Evolutionary conservation across 768 basidiomycete species (phyloP).

Genomic region (Pisolithus orientalis): DNA sequence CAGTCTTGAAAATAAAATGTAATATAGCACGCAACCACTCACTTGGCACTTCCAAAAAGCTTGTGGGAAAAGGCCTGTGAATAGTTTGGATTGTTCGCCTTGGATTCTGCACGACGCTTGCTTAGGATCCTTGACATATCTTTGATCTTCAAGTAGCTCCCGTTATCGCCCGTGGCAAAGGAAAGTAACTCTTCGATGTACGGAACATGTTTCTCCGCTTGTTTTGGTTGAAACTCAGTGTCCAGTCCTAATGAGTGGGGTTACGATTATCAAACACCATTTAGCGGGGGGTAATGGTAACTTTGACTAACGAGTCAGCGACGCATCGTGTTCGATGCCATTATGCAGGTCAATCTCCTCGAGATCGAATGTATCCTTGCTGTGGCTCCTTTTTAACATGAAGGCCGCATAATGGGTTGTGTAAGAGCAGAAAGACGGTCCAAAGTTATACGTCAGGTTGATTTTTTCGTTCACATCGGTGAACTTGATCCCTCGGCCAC

Average conservation of each 20-base stretch:
- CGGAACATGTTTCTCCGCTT: conserved; percentile 42
- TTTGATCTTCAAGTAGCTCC: conserved; percentile 41
- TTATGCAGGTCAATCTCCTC: conserved; percentile 68
- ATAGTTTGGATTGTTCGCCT: conserved; percentile 51
- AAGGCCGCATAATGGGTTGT: conserved; percentile 56
- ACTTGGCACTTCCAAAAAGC: conserved; percentile 69
- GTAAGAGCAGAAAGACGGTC: conserved; percentile 59
- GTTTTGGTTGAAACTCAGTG: conserved; percentile 38
- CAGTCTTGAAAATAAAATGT: neutral
- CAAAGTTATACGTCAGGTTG: conserved; percentile 61
- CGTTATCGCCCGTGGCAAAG: conserved; percentile 53
- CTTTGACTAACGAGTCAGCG: conserved; percentile 26
- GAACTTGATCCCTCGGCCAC: conserved; percentile 70
- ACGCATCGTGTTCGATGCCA: conserved; percentile 37
- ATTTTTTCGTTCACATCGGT: conserved; percentile 34
- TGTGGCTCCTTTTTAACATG: conserved; percentile 51
- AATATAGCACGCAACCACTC: conserved; percentile 14
- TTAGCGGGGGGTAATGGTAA: too few species aligned
- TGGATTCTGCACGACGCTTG: conserved; percentile 58
- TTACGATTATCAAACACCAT: neutral
- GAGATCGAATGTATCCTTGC: conserved; percentile 54
- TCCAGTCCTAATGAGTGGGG: conserved; percentile 45
- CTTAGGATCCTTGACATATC: conserved; percentile 56
- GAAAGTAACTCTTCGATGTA: conserved; percentile 51
- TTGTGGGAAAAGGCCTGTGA: conserved; percentile 47